Conservation (phyloP, 2,329 filamentous ascomycete genomes). For the Aureobasidium pullulans region DNA sequence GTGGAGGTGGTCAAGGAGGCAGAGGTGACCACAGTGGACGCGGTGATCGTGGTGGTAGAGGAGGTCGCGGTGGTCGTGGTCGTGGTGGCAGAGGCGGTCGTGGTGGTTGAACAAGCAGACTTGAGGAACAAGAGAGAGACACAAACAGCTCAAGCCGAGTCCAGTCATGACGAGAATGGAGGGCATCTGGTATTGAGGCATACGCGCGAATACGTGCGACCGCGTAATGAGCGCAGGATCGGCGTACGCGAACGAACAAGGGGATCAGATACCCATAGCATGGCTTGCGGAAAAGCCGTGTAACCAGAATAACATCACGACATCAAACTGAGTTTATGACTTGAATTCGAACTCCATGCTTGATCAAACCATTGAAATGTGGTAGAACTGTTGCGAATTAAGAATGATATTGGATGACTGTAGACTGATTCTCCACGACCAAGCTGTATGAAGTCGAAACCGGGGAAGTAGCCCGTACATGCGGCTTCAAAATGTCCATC, state of each 20-base stretch:
- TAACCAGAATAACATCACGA: constrained; percentile 4
- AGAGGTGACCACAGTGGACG: constrained; percentile 41
- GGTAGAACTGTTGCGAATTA: too few relatives aligned
- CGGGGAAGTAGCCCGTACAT: background rate
- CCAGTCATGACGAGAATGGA: background rate
- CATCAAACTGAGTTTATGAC: background rate
- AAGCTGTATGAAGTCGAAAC: background rate
- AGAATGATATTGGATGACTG: too few relatives aligned
- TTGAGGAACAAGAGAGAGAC: background rate
- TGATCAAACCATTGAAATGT: background rate
- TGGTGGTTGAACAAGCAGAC: background rate
- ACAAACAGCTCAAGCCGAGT: background rate
- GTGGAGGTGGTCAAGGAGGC: constrained; percentile 50
- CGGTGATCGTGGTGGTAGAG: constrained; percentile 52
- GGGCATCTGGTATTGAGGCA: background rate
- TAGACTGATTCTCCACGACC: background rate
- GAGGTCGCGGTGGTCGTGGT: constrained; percentile 48
- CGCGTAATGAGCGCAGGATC: background rate
- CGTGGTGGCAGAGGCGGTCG: constrained; percentile 44
- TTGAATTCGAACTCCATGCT: background rate
- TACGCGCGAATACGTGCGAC: background rate
- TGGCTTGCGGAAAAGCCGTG: background rate
- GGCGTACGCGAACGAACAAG: background rate
- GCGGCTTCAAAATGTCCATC: background rate
- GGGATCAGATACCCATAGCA: background rate